Evolutionary conservation across 139 green algal genomes (phyloP).

Genomic region (Tetradesmus obliquus): DNA sequence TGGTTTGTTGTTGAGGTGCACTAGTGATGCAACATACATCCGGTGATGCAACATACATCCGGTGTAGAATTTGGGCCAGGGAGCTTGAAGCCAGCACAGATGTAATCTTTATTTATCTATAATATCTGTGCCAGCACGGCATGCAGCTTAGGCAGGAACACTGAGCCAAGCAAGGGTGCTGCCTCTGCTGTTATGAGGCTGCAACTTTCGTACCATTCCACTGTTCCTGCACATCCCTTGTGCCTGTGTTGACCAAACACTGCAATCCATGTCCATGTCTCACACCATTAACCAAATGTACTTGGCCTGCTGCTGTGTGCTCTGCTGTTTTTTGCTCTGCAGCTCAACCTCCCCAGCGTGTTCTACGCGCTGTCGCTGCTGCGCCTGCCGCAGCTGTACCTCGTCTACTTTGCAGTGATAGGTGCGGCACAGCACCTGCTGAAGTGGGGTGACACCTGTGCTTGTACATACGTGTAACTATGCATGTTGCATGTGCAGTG

Average conservation of each 20-base stretch:
- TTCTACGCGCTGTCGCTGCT: slow-evolving; percentile 76
- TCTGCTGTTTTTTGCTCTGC: neutral
- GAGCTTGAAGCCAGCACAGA: too few relatives aligned
- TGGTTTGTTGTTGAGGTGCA: too few relatives aligned
- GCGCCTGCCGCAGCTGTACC: slow-evolving; percentile 71
- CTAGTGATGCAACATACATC: too few relatives aligned
- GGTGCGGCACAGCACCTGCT: neutral
- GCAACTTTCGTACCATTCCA: too few relatives aligned
- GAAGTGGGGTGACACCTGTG: neutral
- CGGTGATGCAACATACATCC: too few relatives aligned
- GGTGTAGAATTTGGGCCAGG: too few relatives aligned
- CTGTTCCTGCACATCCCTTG: too few relatives aligned
- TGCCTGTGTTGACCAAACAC: neutral
- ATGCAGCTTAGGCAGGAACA: too few relatives aligned
- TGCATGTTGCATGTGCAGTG: neutral
- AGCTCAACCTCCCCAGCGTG: slow-evolving; percentile 70
- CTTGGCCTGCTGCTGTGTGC: neutral
- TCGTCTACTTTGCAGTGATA: slow-evolving; percentile 74
- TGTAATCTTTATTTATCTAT: too few relatives aligned
- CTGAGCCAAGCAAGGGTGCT: too few relatives aligned
- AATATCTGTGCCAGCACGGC: too few relatives aligned
- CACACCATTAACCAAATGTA: neutral
- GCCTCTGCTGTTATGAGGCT: neutral
- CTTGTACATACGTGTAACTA: neutral
- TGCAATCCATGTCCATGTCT: slow-evolving; percentile 16